Percentiles rank a stretch among this genome's conserved stretches.
These are phyloP conservation scores for Puccinia novopanici DNA, from an alignment of 1,284 basidiomycete species.

Conservation along the genomic window DNA sequence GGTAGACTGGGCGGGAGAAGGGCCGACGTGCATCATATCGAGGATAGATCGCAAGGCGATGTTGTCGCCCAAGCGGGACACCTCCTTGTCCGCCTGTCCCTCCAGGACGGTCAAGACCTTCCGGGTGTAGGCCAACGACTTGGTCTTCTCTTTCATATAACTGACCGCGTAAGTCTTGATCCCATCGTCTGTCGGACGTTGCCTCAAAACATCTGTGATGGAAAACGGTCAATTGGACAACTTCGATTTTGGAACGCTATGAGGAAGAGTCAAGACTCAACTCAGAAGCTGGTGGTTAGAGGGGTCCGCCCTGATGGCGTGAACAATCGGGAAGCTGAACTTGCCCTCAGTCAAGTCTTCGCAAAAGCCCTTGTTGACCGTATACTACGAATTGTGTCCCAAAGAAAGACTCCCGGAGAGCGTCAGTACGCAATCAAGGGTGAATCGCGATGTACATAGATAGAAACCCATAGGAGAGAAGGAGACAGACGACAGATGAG, in stretches of 20 bases:
- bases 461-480: neutral
- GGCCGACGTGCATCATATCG: conserved; percentile 57
- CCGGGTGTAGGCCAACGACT: conserved; percentile 75
- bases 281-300: conserved; percentile 77
- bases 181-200: conserved; percentile 75
- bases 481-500: conserved; percentile 70
- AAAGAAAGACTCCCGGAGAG: neutral
- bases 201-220: conserved; percentile 76
- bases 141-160: conserved; percentile 72
- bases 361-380: conserved; percentile 87
- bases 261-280: conserved; percentile 60
- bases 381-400: conserved; percentile 66
- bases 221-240: neutral
- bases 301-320: conserved; percentile 75
- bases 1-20: conserved; percentile 24
- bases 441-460: neutral
- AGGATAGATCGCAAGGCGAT: conserved; percentile 62
- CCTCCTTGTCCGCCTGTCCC: conserved; percentile 65
- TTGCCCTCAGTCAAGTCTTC: conserved; percentile 96
- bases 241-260: neutral
- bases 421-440: neutral
- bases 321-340: conserved; percentile 91
- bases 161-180: conserved; percentile 76
- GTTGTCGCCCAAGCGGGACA: conserved; percentile 68
- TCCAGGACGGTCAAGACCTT: conserved; percentile 67